Percentiles rank a stretch among this genome's conserved stretches.
Conservation (phyloP, 805 yeast genomes). For the Myxozyma geophila region DNA sequence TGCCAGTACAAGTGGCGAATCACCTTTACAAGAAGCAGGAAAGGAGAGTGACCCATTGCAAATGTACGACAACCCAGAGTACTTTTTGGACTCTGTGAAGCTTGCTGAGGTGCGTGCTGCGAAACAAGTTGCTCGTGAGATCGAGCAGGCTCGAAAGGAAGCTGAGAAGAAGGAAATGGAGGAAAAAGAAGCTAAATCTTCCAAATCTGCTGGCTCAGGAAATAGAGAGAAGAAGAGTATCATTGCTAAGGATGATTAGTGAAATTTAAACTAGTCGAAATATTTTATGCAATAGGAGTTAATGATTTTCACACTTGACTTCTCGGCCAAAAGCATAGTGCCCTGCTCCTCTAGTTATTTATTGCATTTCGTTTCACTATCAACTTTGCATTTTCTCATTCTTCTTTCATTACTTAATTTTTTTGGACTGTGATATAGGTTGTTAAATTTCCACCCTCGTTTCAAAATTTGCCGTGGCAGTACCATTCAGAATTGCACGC, state of each 20-base stretch:
- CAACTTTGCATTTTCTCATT: background rate
- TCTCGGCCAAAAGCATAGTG: no score
- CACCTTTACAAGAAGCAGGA: slow-evolving; percentile 24
- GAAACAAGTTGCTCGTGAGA: slow-evolving; percentile 26
- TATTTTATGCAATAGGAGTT: no score
- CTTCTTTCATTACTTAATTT: background rate
- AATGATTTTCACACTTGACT: no score
- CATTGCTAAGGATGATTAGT: slow-evolving; percentile 10
- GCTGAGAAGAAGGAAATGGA: slow-evolving; percentile 12
- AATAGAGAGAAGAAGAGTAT: slow-evolving; percentile 3
- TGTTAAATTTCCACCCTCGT: background rate
- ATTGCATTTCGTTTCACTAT: no score
- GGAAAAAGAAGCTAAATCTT: slow-evolving; percentile 13
- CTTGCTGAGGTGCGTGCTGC: slow-evolving; percentile 28
- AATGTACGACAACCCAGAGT: slow-evolving; percentile 25
- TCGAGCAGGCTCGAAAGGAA: slow-evolving; percentile 17
- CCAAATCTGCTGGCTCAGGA: background rate
- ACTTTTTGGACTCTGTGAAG: slow-evolving; percentile 27
- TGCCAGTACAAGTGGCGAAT: slow-evolving; percentile 16
- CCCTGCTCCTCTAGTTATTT: no score
- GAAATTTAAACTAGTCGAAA: background rate
- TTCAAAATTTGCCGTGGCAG: no score
- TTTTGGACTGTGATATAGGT: background rate
- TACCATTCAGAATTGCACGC: no score
- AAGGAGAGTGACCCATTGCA: slow-evolving; percentile 15